phyloP scores from a whole-genome alignment of 192 early-diverging fungal species.

The Coemansia sp. region DNA sequence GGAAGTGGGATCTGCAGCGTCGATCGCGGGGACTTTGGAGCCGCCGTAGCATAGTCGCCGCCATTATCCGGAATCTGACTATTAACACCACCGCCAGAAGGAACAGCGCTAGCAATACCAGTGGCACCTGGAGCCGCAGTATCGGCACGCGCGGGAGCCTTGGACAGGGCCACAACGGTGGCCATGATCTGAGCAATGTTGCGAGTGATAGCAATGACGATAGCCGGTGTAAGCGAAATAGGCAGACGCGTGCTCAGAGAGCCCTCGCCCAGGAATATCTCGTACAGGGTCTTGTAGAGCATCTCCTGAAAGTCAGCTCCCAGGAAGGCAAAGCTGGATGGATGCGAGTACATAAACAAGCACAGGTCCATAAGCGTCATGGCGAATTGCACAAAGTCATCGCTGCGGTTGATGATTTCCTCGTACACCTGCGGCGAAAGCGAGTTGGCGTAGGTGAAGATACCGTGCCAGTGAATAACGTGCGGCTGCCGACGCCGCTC shows the following conservation, averaged over 20 bases:
- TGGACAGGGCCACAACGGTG: conserved; percentile 35
- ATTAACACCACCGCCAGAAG: no score
- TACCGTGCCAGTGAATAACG: conserved; percentile 39
- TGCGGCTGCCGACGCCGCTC: conserved; percentile 35
- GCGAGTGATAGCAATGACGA: conserved; percentile 42
- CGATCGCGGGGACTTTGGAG: conserved; percentile 28
- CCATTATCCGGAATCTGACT: conserved; percentile 8
- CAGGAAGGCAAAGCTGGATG: conserved; percentile 44
- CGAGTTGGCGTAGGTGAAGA: conserved; percentile 38
- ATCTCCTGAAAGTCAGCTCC: conserved; percentile 41
- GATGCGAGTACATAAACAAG: conserved; percentile 49
- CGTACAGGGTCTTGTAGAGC: conserved; percentile 50
- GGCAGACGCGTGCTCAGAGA: conserved; percentile 39
- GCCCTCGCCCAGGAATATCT: conserved; percentile 40
- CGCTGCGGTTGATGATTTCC: conserved; percentile 35
- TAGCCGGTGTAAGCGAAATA: conserved; percentile 33
- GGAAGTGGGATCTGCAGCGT: conserved; percentile 42
- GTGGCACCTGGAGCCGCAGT: background rate
- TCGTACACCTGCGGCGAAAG: conserved; percentile 48
- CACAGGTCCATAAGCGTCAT: conserved; percentile 50
- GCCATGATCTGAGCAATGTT: conserved; percentile 49
- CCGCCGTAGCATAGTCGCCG: conserved; percentile 6
- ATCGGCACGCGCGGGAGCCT: conserved; percentile 3
- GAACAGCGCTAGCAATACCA: no score
- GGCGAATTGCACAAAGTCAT: conserved; percentile 42